phyloP scores from a whole-genome alignment of 2,329 filamentous ascomycete species.

The Aspergillus fischeri region DNA sequence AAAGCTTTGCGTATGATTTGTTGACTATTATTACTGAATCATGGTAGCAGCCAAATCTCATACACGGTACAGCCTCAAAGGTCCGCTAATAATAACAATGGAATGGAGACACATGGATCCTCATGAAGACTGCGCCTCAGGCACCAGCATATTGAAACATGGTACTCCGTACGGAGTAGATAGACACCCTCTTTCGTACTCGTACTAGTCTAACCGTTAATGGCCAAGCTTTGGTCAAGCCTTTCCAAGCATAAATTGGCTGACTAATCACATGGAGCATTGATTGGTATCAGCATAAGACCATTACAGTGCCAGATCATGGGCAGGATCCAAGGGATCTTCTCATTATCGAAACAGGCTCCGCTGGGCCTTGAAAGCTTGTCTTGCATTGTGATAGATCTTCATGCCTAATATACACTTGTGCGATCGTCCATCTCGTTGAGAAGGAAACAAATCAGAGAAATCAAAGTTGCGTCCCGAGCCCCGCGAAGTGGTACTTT shows the following conservation, averaged over 20 bases:
- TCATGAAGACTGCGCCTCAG: neutral
- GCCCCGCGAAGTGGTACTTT: neutral
- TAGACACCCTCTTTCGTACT: too few relatives aligned
- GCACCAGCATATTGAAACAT: neutral
- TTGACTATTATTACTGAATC: neutral
- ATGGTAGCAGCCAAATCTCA: neutral
- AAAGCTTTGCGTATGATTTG: neutral
- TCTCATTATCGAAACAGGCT: neutral
- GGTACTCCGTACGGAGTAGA: too few relatives aligned
- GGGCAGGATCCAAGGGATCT: neutral
- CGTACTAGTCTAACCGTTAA: neutral
- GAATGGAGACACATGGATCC: neutral
- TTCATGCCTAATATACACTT: neutral
- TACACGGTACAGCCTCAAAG: neutral
- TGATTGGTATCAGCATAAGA: neutral
- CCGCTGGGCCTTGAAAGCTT: neutral
- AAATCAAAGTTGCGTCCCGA: neutral
- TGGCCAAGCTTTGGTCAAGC: conserved; percentile 16
- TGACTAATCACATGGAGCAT: neutral
- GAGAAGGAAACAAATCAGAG: neutral
- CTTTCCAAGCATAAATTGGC: neutral
- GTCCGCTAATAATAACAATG: neutral
- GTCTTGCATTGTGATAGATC: neutral
- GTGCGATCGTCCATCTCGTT: neutral
- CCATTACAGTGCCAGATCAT: neutral